phyloP scores from a whole-genome alignment of 345 rosid genomes.

The Firmiana major region DNA sequence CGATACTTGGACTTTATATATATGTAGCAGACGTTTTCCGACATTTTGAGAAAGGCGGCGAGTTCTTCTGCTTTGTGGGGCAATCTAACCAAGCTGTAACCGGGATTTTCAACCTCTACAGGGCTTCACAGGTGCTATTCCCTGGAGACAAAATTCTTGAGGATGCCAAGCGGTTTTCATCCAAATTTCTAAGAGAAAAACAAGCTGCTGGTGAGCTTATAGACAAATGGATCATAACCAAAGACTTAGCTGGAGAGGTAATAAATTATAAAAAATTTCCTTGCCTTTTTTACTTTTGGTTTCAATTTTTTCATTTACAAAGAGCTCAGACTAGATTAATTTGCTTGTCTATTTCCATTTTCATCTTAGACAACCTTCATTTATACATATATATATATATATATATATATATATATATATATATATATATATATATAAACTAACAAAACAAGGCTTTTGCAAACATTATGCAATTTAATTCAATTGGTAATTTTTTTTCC shows the following conservation, averaged over 20 bases:
- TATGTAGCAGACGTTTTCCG: conserved; percentile 60
- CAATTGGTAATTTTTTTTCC: no score
- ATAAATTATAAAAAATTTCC: not conserved
- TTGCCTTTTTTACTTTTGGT: not conserved
- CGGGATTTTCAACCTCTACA: conserved; percentile 75
- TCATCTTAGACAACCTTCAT: not conserved
- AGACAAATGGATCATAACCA: conserved; percentile 93
- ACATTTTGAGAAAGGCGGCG: conserved; percentile 62
- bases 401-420: not conserved
- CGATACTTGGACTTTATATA: not conserved
- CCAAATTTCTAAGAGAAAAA: conserved; percentile 46
- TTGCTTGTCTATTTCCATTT: not conserved
- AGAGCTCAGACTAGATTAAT: not conserved
- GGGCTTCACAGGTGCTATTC: conserved; percentile 76
- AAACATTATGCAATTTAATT: not conserved
- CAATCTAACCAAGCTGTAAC: conserved; percentile 92
- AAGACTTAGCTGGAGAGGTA: conserved; percentile 96
- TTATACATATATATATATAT: not conserved
- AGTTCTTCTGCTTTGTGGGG: conserved; percentile 71
- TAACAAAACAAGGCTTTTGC: not conserved
- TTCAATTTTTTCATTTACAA: not conserved
- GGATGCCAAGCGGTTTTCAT: conserved; percentile 53
- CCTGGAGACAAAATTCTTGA: conserved; percentile 74
- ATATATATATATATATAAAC: not conserved
- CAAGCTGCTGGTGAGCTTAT: conserved; percentile 48